These are phyloP conservation scores for Dentipellis sp. DNA, from an alignment of 768 basidiomycete genomes.

Conservation along the genomic window DNA sequence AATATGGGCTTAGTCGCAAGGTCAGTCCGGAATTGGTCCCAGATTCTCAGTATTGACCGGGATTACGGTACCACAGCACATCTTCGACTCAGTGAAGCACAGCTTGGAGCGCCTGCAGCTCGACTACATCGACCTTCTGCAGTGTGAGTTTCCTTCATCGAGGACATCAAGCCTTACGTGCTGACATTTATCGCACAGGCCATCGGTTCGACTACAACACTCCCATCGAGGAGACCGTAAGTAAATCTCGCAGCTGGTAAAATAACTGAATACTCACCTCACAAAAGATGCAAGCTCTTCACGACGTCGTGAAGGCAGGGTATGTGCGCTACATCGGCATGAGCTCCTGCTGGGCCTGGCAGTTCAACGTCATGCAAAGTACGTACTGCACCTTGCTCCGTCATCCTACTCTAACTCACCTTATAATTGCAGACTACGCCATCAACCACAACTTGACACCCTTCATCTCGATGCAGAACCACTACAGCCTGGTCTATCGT, in stretches of 20 bases:
- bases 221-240: slow-evolving; percentile 30
- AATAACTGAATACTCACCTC: not conserved
- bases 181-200: slow-evolving; percentile 12
- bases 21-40: slow-evolving; percentile 13
- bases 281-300: slow-evolving; percentile 30
- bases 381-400: not conserved
- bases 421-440: slow-evolving; percentile 16
- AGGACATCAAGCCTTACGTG: not conserved
- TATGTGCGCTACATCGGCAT: slow-evolving; percentile 30
- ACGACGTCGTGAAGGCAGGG: slow-evolving; percentile 33
- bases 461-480: slow-evolving; percentile 41
- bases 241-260: not conserved
- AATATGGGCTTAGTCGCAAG: slow-evolving; percentile 29
- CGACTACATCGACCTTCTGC: slow-evolving; percentile 66
- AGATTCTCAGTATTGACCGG: not conserved
- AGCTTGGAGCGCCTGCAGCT: slow-evolving; percentile 56
- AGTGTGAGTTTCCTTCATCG: slow-evolving; percentile 30
- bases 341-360: slow-evolving; percentile 23
- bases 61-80: slow-evolving; percentile 25
- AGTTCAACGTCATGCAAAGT: slow-evolving; percentile 23
- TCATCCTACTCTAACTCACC: not conserved
- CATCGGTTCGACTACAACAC: slow-evolving; percentile 34
- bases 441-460: slow-evolving; percentile 25
- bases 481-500: slow-evolving; percentile 32
- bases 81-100: slow-evolving; percentile 49